Evolutionary conservation across 2,329 filamentous ascomycete genomes (phyloP), one percentile per base, ranked within the genome.

Genomic region (Dryadomyces quercus-mongolicae): DNA sequence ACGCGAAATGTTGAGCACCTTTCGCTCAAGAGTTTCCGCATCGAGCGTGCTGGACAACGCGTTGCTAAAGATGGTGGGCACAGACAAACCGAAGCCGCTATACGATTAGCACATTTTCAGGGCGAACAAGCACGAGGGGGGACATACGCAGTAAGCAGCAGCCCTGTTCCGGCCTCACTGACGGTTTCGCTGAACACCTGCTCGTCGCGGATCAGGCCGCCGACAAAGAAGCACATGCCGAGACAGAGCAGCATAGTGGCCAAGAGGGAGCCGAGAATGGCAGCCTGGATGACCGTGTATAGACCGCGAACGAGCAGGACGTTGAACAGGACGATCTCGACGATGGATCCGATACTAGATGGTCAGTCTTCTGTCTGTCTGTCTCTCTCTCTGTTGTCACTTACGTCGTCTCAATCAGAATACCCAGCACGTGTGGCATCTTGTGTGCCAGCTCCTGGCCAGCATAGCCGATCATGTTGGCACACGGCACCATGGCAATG

Each of bases 241-340:
- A 94, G 69, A 61, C 88, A 94, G 1, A 94, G 74, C 47, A 94
- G 70, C 70, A 93, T 78, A 36, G 89, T 94, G 13, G 89, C 88
- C 38, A 95, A 68, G 47, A 94, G 86, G 0, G 87, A 92, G 40
- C 89, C 88, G 0, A 94, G 71, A 54, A 94, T 91, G 25, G 89
- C 88, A 53, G 87, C 87, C 64, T 88, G 81, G 61, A 94, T 88
- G 60, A 93, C 86, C n/a, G 77, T 74, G 56, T 85, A 82, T 66
- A 72, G 67, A 2, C 72, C 67, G 12, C 54, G 49, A 1, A 66
- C 66, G 5, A 93, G 74, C 47, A 94, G 70, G 2, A 91, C 78
- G 73, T 92, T 85, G 68, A 94, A 93, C 34, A 94, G 71, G 49
- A 94, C 79, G 55, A 94, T 84, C 65, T 95, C 88, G 52, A 93